Base-by-base conservation (phyloP, 2,329 filamentous ascomycete species). In the Boeremia lycopersici region DNA sequence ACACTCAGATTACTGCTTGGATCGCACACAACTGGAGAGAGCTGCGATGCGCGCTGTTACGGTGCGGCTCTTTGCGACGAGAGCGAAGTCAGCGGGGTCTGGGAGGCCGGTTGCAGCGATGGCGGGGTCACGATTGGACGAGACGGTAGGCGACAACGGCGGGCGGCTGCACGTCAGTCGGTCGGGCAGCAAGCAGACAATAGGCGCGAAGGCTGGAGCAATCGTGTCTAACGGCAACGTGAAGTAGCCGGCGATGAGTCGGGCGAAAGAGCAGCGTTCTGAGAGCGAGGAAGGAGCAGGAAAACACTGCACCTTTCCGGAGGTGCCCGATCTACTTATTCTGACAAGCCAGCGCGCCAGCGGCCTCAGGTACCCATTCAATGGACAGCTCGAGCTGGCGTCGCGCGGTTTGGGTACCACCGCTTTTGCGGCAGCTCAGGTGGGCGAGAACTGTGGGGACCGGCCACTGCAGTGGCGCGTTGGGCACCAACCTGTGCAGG, bases 81-180 rank as follows among this genome's bases (percentile, higher is more conserved):
- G 48, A 48, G 60, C 36, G 58, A 63, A 56, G 65, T 64, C 59
- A 59, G 62, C 59, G 55, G 60, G 52, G 54, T 48, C 33, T 56
- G 53, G 39, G 50, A 60, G 56, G 59, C 55, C 51, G 55, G 59
- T 42, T 64, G 63, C 60, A 62, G 58, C 31, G 58, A 56, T 42
- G 41, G 63, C 58, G 67, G 64, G 64, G 61, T 62, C 54, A 54
- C 57, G 60, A 69, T 68, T 69, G 67, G 66, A 51, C 57, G 51
- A 42, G 51, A 49, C 36, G 48, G 44, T 38, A 58, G 61, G 58
- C 59, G 62, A 56, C 58, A 48, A 56, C 63, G 50, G 60, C 56
- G 59, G 56, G 58, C 56, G 56, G 57, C 66, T 70, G 69, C 69
- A 70, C 65, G 68, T 71, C 67, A 70, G 65, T 53, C 63, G 58